Evolutionary conservation across 2,329 filamentous ascomycete species (phyloP).

Genomic region (Alternaria sp.): DNA sequence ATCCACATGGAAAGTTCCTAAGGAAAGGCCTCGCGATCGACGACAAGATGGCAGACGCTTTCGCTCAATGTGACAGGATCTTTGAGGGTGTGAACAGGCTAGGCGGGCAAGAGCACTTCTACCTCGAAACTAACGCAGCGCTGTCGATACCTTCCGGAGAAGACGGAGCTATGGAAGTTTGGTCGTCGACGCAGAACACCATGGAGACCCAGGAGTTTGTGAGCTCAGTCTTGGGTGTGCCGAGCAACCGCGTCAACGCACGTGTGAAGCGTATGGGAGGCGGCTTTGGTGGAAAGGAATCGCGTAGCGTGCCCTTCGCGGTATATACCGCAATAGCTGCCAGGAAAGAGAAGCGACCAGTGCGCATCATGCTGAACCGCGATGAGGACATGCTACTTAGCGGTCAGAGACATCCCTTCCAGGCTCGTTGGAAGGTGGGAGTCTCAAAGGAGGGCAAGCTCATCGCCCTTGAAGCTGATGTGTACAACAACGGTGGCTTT

Average conservation of each 20-base stretch:
- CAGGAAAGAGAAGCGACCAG: slow-evolving; percentile 80
- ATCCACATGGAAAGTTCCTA: slow-evolving; percentile 78
- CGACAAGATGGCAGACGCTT: slow-evolving; percentile 71
- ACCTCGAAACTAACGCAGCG: slow-evolving; percentile 89
- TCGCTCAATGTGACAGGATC: slow-evolving; percentile 78
- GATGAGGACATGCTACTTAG: slow-evolving; percentile 94
- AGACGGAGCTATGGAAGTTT: slow-evolving; percentile 93
- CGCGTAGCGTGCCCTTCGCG: slow-evolving; percentile 81
- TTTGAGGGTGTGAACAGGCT: slow-evolving; percentile 86
- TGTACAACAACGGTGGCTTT: slow-evolving; percentile 92
- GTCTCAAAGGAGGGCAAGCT: slow-evolving; percentile 91
- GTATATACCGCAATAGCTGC: slow-evolving; percentile 85
- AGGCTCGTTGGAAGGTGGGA: slow-evolving; percentile 87
- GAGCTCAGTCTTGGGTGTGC: slow-evolving; percentile 80
- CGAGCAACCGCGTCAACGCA: slow-evolving; percentile 86
- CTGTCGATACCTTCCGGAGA: slow-evolving; percentile 86
- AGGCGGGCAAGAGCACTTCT: slow-evolving; percentile 97
- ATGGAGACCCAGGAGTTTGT: slow-evolving; percentile 67
- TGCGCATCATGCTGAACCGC: slow-evolving; percentile 91
- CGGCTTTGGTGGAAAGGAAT: slow-evolving; percentile 94
- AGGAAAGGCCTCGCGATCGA: slow-evolving; percentile 70
- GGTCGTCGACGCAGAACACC: slow-evolving; percentile 52
- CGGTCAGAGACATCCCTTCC: slow-evolving; percentile 90
- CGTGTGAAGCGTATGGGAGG: slow-evolving; percentile 91
- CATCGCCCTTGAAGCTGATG: slow-evolving; percentile 85